Conservation (phyloP, 1,284 basidiomycete genomes). For the Tilletiopsis washingtonensis region DNA sequence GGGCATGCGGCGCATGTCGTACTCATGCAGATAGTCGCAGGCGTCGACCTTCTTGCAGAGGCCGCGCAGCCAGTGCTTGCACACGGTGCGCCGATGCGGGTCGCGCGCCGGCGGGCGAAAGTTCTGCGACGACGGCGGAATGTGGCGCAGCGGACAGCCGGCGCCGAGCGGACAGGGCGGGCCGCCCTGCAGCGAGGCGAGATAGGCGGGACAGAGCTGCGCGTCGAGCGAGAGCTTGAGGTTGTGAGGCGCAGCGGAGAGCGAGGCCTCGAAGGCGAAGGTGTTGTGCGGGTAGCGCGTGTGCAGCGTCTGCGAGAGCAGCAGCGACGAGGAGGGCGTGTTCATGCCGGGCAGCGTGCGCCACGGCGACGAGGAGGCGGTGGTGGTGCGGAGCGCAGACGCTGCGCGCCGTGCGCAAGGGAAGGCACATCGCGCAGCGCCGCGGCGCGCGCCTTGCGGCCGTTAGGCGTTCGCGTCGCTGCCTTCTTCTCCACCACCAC, state of each 20-base stretch:
- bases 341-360: too few species aligned
- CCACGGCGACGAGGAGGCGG: too few species aligned
- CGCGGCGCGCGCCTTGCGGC: too few species aligned
- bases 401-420: too few species aligned
- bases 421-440: too few species aligned
- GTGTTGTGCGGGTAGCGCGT: conserved; percentile 89
- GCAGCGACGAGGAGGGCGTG: too few species aligned
- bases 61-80: conserved; percentile 98
- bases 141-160: conserved; percentile 81
- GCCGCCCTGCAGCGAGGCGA: conserved; percentile 2
- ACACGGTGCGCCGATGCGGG: conserved; percentile 61
- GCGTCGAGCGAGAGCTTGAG: conserved; percentile 5
- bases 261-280: conserved; percentile 67
- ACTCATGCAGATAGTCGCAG: conserved; percentile 98
- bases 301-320: conserved; percentile 44
- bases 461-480: too few species aligned
- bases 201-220: conserved; percentile 12
- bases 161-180: conserved; percentile 72
- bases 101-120: conserved; percentile 68
- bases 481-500: too few species aligned
- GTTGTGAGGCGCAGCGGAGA: conserved; percentile 40
- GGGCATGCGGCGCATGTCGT: conserved; percentile 96
- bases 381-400: too few species aligned
- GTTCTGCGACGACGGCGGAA: conserved; percentile 71
- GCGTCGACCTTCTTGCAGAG: conserved; percentile 96